Evolutionary conservation across 768 basidiomycete genomes (phyloP).

Genomic region (Hygrocybe coccinea): DNA sequence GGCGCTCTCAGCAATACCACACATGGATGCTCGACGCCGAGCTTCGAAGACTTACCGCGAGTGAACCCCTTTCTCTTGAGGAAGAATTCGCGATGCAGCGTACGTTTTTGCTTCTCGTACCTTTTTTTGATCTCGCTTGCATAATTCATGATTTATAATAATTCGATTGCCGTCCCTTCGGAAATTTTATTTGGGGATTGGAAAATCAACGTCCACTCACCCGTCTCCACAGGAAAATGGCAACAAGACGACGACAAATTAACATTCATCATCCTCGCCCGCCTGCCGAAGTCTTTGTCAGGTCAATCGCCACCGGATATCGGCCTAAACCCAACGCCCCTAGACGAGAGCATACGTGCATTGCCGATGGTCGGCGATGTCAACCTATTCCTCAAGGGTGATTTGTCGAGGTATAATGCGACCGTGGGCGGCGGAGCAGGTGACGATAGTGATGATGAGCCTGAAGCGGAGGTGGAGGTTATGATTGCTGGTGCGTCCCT

Average conservation of each 20-base stretch:
- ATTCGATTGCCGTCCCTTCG: no score
- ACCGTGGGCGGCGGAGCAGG: constrained; percentile 16
- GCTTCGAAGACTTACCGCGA: constrained; percentile 73
- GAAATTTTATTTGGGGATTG: no score
- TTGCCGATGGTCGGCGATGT: constrained; percentile 86
- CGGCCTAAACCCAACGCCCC: constrained; percentile 19
- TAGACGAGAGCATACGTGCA: constrained; percentile 30
- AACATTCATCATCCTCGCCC: constrained; percentile 82
- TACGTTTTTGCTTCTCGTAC: constrained; percentile 33
- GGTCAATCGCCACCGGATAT: not conserved
- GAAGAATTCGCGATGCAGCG: constrained; percentile 90
- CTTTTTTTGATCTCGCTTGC: not conserved
- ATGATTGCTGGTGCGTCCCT: constrained; percentile 75
- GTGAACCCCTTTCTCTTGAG: constrained; percentile 72
- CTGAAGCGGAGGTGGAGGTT: constrained; percentile 81
- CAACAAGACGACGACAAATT: constrained; percentile 82
- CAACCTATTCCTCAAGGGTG: constrained; percentile 77
- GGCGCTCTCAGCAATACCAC: constrained; percentile 74
- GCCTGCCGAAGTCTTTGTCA: constrained; percentile 16
- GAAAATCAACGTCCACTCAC: not conserved
- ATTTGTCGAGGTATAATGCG: not conserved
- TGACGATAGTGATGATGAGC: constrained; percentile 35
- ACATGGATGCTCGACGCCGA: constrained; percentile 81
- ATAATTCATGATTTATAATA: no score
- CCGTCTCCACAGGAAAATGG: constrained; percentile 63